Base-by-base conservation (phyloP, 2,329 filamentous ascomycete genomes). In the Penicillium aurantiogriseum region DNA sequence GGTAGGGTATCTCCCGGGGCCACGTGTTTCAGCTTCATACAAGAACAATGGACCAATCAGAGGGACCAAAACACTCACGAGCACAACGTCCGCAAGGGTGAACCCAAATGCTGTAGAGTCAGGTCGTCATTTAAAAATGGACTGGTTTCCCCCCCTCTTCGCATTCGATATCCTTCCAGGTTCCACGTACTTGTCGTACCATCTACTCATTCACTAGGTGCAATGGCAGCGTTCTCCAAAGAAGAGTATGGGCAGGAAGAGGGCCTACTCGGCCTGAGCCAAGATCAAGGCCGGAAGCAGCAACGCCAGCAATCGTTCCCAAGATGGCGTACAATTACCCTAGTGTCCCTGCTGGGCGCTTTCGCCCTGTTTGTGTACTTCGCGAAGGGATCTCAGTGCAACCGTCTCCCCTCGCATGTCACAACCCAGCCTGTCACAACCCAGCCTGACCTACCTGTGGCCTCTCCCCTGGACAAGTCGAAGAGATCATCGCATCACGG, bases 301-400 rank as follows among this genome's bases (percentile, higher is more conserved):
- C 21, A 47, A 27, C 2, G 21, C 3, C 25, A 48, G 36, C n/a
- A 44, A 27, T 25, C 38, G 5, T 25, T 33, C 7, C 40, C 6
- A n/a, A 54, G 25, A 45, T 55, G 54, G 54, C 38, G 38, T 45
- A 11, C 56, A 13, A 23, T 51, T 40, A 27, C 50, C 35, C 31
- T 60, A 8, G 15, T 40, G n/a, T 45, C 56, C 6, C 44, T 60
- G 10, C 25, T 66, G 27, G 45, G 51, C 3, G n/a, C 51, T 25
- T 10, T 56, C 9, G 54, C 38, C 15, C 31, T 64, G 15, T 42
- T 48, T 9, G 45, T 59, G 19, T 59, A 60, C 44, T 25, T 53
- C 25, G 51, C 45, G 21, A 48, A 23, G 5, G 36, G 36, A 15
- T 17, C 43, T 23, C 52, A 45, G 51, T 62, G 64, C 54, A 54